A percentile compares a stretch with the other conserved stretches of the same genome.
Evolutionary conservation across 306 rosid species (phyloP).

Genomic region (Argentina anserina): DNA sequence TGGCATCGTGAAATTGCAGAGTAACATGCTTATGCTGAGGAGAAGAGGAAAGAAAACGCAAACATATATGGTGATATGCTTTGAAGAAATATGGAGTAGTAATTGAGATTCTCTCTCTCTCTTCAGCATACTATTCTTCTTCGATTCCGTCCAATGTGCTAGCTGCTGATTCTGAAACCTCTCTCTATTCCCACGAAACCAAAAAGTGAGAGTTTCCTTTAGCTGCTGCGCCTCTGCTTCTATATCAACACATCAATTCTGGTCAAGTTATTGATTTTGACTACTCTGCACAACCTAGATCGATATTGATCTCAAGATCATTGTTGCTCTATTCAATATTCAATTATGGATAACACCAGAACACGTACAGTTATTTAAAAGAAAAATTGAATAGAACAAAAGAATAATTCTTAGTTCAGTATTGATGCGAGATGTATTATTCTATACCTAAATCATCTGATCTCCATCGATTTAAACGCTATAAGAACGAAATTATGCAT

Average conservation of each 20-base stretch:
- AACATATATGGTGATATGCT: neutral
- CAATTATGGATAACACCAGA: too few relatives aligned
- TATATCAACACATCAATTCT: neutral
- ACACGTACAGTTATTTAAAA: neutral
- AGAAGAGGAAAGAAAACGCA: neutral
- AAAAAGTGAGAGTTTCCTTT: neutral
- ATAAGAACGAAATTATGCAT: too few relatives aligned
- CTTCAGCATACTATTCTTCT: neutral
- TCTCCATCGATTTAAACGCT: too few relatives aligned
- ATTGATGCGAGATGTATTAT: too few relatives aligned
- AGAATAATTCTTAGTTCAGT: too few relatives aligned
- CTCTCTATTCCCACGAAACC: neutral
- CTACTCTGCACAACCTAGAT: neutral
- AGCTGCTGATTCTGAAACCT: neutral
- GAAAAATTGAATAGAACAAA: too few relatives aligned
- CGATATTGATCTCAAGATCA: neutral
- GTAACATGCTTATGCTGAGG: neutral
- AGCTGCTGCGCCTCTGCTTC: neutral
- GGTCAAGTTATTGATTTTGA: slow-evolving; percentile 12
- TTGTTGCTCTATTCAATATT: neutral
- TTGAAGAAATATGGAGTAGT: neutral
- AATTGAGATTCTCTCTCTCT: neutral
- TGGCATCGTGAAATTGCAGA: neutral
- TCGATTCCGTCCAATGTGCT: neutral
- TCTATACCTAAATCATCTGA: too few relatives aligned